Base-by-base conservation (phyloP, 345 rosid genomes). In the Lagerstroemia speciosa region DNA sequence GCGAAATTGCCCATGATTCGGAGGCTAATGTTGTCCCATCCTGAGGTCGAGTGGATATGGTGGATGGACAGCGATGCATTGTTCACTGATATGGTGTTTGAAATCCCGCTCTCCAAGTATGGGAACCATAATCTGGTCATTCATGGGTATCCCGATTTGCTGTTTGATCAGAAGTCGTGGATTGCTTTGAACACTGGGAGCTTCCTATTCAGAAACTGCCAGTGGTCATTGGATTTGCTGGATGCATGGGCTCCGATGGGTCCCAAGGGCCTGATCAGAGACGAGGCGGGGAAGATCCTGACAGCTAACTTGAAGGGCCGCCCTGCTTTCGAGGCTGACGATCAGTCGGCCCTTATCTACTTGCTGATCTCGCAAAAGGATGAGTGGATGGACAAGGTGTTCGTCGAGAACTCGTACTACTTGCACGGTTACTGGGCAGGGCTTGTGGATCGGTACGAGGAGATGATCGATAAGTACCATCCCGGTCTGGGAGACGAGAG, bases 31-130 rank as follows among this genome's bases (percentile, higher is more conserved):
- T 24, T 93, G 78, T 93, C 97, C 30, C 96, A 90, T 43, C 98
- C 97, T 12, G 96, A 93, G 58, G 78, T 93, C 0, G 98, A 93
- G 69, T 93, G 98, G 97, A 87, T 92, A 75, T 88, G 97, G 96
- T 93, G 98, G 98, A 90, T 93, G 97, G 98, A 93, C n/a, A 93
- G 98, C 82, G 98, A 93, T 78, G 98, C 98, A 5, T 69, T 93
- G 85, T 93, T 93, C 58, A 90, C 97, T 11, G 96, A 93, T 67
- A 91, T 93, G 92, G 92, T 91, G 67, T 93, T 93, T 67, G 86
- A 93, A 86, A 81, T 90, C 69, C 96, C 97, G 0, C 57, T 87
- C 53, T 52, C 72, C 30, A 89, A 82, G 80, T 93, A 93, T 58
- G 76, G 75, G 57, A 72, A 81, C 37, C 84, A 88, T 69, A 87